Conservation (phyloP, 805 yeast species). For the Suhomyces pyralidae region DNA sequence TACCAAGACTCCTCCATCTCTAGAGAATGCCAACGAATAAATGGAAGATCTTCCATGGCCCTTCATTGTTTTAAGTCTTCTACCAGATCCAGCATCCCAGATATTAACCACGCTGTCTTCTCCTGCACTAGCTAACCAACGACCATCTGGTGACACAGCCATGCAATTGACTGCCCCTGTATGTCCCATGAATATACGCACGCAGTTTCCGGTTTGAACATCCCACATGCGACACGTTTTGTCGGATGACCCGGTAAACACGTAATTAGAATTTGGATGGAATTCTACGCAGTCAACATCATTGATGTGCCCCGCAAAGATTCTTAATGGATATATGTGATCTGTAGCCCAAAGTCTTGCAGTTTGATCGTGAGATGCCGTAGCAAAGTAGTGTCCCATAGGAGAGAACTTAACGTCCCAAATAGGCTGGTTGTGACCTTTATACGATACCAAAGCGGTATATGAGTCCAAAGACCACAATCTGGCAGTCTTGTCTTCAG, state of each 20-base stretch:
- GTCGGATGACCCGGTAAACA: conserved; percentile 93
- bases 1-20: conserved; percentile 84
- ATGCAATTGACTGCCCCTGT: conserved; percentile 81
- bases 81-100: conserved; percentile 94
- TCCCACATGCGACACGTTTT: conserved; percentile 99
- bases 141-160: conserved; percentile 94
- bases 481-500: conserved; percentile 90
- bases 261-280: conserved; percentile 94
- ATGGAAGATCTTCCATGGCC: conserved; percentile 91
- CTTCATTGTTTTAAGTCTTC: conserved; percentile 83
- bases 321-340: conserved; percentile 91
- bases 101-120: conserved; percentile 85
- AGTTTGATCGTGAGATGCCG: conserved; percentile 96
- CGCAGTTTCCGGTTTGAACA: conserved; percentile 80
- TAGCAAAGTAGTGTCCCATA: conserved; percentile 95
- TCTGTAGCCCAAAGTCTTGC: conserved; percentile 98
- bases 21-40: conserved; percentile 78
- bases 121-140: conserved; percentile 94
- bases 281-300: conserved; percentile 94
- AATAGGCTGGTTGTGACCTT: conserved; percentile 93
- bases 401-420: conserved; percentile 98
- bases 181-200: conserved; percentile 89
- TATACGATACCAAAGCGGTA: conserved; percentile 86
- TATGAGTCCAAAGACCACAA: conserved; percentile 93
- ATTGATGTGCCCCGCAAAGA: conserved; percentile 95